Percentiles rank a stretch among this genome's conserved stretches.
phyloP scores from a whole-genome alignment of 1,284 basidiomycete genomes.

The Takashimella tepidaria region DNA sequence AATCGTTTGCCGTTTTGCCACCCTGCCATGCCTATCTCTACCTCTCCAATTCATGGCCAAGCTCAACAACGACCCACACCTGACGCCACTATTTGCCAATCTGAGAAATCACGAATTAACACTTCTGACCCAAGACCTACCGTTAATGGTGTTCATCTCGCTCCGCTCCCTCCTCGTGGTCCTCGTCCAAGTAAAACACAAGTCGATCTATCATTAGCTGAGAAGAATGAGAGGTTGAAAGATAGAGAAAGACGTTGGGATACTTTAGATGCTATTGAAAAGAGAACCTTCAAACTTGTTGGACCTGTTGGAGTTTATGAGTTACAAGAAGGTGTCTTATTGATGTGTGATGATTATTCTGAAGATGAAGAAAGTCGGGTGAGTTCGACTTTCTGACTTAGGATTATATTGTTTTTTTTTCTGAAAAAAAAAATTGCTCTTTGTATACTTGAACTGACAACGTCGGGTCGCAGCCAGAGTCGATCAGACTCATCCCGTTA shows the following conservation, averaged over 20 bases:
- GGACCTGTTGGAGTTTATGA: slow-evolving; percentile 45
- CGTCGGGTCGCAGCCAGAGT: slow-evolving; percentile 20
- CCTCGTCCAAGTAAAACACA: slow-evolving; percentile 8
- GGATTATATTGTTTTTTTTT: slow-evolving; percentile 7
- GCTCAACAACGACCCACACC: neutral
- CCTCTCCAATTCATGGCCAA: neutral
- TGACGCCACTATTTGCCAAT: neutral
- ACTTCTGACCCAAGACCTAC: slow-evolving; percentile 13
- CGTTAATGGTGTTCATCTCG: slow-evolving; percentile 14
- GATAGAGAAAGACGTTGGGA: slow-evolving; percentile 35
- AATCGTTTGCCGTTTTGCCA: neutral
- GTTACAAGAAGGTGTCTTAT: slow-evolving; percentile 46
- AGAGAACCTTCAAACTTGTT: slow-evolving; percentile 20
- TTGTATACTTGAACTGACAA: slow-evolving; percentile 6
- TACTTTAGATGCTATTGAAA: slow-evolving; percentile 17
- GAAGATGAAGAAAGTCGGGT: slow-evolving; percentile 21
- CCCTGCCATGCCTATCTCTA: neutral
- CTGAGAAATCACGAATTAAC: neutral
- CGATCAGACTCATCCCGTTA: slow-evolving; percentile 39
- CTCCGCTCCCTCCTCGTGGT: slow-evolving; percentile 15
- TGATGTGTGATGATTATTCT: slow-evolving; percentile 39
- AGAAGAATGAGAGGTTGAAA: slow-evolving; percentile 23
- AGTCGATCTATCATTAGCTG: slow-evolving; percentile 15
- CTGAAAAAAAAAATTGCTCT: neutral
- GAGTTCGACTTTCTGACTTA: slow-evolving; percentile 7